Conservation (phyloP, 2,329 filamentous ascomycete genomes). For the Rhexocercosporidium sp. region DNA sequence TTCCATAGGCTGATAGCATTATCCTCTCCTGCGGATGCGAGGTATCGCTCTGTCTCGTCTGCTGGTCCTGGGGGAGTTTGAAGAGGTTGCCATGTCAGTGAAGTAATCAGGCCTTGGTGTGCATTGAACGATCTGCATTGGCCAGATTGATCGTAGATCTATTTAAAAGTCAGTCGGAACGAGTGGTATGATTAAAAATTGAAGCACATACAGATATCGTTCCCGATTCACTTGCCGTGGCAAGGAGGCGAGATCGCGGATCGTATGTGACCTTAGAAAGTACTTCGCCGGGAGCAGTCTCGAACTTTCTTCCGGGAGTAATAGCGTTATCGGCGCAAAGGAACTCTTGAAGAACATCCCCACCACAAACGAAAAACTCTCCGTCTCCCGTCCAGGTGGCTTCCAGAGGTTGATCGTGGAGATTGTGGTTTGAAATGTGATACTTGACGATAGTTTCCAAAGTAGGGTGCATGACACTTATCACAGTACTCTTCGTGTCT, state of each 20-base stretch:
- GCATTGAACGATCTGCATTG: conserved; percentile 61
- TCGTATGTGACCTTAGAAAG: conserved; percentile 64
- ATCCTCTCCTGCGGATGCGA: conserved; percentile 67
- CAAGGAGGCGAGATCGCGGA: conserved; percentile 55
- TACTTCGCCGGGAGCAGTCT: conserved; percentile 57
- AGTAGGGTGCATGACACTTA: conserved; percentile 55
- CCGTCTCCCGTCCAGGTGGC: conserved; percentile 63
- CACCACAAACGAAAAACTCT: conserved; percentile 64
- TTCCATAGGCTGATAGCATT: conserved; percentile 69
- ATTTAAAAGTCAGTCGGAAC: conserved; percentile 46
- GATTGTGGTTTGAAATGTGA: conserved; percentile 55
- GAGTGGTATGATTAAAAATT: not conserved
- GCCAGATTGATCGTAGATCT: conserved; percentile 50
- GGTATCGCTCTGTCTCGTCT: conserved; percentile 49
- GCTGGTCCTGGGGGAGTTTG: conserved; percentile 47
- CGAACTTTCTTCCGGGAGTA: conserved; percentile 53
- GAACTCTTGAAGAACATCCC: conserved; percentile 57
- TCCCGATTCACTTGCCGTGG: conserved; percentile 65
- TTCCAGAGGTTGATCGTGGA: conserved; percentile 58
- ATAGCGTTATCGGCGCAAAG: conserved; percentile 54
- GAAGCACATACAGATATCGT: conserved; percentile 59
- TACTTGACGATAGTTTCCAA: conserved; percentile 46
- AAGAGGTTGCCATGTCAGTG: conserved; percentile 65
- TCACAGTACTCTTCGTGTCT: conserved; percentile 55
- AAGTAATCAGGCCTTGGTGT: conserved; percentile 62